Evolutionary conservation across 805 yeast genomes (phyloP), one percentile per base, ranked within the genome.

Genomic region (Barnettozyma sucrosica): DNA sequence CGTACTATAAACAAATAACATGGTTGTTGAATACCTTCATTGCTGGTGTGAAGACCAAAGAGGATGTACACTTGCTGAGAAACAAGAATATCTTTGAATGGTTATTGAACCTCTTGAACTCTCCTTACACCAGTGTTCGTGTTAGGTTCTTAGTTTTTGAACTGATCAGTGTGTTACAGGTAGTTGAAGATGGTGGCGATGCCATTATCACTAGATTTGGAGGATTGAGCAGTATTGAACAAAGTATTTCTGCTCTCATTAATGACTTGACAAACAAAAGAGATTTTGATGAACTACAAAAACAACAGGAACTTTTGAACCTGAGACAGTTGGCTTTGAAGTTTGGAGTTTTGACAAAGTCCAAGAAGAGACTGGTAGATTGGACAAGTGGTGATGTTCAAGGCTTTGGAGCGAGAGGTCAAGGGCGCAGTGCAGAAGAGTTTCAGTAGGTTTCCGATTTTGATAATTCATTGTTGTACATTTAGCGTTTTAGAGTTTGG

Each of bases 71-170:
- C 23, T 59, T 80, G 1, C 62, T 86, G 46, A 70, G 74, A 50
- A 69, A 66, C 43, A 73, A 69, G 46, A 82, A 81, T 7, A 72
- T 84, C 3, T 63, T 88, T 47, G 97, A 89, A 53, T 80, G 89
- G 81, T 52, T 78, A 2, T 55, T 84, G 58, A 79, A 80, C 49
- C 64, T 84, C 46, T 52, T 67, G 33, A 72, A 72, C 50, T 72
- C 82, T 7, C 81, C 84, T 30, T 80, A 72, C 54, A 50, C 72
- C 21, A 66, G 66, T 36, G 54, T 66, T 26, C 68, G 67, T 36
- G 52, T 79, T 36, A 71, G 70, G 39, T 61, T 64, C 3, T 61
- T 67, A 43, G 61, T 83, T 6, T 57, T 69, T 19, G 61, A 61
- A 18, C 62, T 82, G 8, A 44, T 83, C 4, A 69, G 69, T 50